Conservation (phyloP, 1,139 yeast genomes). For the Maudiozyma humilis region DNA sequence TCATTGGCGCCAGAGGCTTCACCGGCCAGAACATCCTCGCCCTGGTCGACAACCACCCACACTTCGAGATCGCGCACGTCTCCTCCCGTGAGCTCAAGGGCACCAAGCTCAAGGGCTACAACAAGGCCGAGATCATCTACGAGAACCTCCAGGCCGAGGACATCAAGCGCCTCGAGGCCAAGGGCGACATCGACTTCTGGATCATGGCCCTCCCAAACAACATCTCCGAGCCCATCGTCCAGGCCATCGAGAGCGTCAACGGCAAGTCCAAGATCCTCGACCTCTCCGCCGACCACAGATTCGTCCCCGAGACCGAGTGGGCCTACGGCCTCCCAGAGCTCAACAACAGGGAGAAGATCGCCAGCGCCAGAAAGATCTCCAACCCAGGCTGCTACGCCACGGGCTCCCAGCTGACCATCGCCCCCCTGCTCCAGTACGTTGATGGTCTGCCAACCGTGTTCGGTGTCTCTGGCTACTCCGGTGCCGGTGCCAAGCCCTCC, state of each 20-base stretch:
- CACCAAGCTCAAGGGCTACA: conserved; percentile 76
- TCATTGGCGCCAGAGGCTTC: conserved; percentile 97
- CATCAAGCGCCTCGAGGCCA: conserved; percentile 65
- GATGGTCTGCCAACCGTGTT: conserved; percentile 73
- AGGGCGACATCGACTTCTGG: conserved; percentile 86
- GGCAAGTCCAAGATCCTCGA: conserved; percentile 74
- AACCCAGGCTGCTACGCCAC: conserved; percentile 99
- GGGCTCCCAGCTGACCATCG: conserved; percentile 88
- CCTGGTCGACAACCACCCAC: conserved; percentile 79
- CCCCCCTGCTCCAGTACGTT: conserved; percentile 63
- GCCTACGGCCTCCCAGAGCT: conserved; percentile 84
- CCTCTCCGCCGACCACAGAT: conserved; percentile 91
- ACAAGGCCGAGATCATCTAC: conserved; percentile 68
- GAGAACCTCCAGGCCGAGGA: conserved; percentile 85
- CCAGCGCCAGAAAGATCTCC: conserved; percentile 73
- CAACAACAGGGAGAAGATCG: conserved; percentile 55
- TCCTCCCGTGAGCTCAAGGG: conserved; percentile 94
- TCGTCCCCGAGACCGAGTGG: conserved; percentile 85
- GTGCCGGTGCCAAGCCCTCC: conserved; percentile 98
- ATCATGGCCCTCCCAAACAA: conserved; percentile 99
- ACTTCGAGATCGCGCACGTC: conserved; percentile 80
- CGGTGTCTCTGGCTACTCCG: conserved; percentile 97
- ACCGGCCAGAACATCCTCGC: conserved; percentile 91
- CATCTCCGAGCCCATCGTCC: conserved; percentile 94
- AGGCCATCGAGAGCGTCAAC: conserved; percentile 69